Evolutionary conservation across 2,329 filamentous ascomycete genomes (phyloP).

Genomic region (Trichoderma sp.): DNA sequence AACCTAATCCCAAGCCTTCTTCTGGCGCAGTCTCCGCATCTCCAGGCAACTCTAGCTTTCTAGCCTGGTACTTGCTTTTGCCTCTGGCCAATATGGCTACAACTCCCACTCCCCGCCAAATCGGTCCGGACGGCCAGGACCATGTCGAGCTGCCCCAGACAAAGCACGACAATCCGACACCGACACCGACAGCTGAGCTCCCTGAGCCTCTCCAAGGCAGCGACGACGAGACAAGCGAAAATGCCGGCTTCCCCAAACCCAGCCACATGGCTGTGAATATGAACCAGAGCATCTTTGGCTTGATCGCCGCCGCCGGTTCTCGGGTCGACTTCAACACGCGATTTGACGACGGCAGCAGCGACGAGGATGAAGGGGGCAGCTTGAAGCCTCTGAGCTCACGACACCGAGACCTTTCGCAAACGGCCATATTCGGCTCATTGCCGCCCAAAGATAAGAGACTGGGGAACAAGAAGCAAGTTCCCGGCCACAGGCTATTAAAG

Average conservation of each 20-base stretch:
- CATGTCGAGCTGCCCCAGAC: constrained; percentile 39
- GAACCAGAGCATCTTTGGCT: constrained; percentile 91
- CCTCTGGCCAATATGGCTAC: not conserved
- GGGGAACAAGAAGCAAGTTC: constrained; percentile 57
- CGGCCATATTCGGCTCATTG: constrained; percentile 37
- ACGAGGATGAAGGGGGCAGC: constrained; percentile 67
- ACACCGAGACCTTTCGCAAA: constrained; percentile 38
- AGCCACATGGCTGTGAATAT: constrained; percentile 64
- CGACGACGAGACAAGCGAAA: constrained; percentile 50
- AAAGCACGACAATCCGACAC: constrained; percentile 34
- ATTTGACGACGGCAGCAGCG: constrained; percentile 76
- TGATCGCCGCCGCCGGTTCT: constrained; percentile 85
- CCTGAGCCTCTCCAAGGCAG: constrained; percentile 52
- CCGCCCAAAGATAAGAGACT: constrained; percentile 28
- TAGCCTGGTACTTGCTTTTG: not conserved
- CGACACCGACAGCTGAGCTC: constrained; percentile 42
- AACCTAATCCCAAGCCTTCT: not conserved
- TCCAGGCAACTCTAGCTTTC: not conserved
- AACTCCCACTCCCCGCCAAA: constrained; percentile 21
- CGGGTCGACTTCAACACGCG: constrained; percentile 76
- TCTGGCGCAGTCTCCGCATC: not conserved
- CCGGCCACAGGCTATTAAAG: constrained; percentile 62
- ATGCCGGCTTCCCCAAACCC: constrained; percentile 42
- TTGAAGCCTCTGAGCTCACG: constrained; percentile 44
- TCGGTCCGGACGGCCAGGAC: constrained; percentile 31